These are phyloP conservation scores for Eucalyptus cloeziana DNA, from an alignment of 345 rosid genomes.

Conservation along the genomic window DNA sequence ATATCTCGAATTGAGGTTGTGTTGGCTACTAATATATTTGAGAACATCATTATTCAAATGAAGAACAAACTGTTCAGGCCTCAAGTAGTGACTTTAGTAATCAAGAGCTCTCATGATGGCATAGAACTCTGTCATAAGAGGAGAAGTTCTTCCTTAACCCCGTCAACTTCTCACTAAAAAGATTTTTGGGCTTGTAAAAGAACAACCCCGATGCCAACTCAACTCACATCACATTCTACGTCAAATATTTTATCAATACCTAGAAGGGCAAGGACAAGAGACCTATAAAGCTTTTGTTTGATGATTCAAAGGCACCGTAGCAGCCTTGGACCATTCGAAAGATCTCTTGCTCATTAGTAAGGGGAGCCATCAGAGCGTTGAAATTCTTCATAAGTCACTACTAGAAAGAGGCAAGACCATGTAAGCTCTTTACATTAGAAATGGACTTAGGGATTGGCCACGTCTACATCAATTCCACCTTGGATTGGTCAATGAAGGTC, in stretches of 20 bases:
- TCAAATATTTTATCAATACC: neutral
- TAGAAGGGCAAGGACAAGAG: neutral
- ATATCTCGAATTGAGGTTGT: neutral
- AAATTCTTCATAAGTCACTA: neutral
- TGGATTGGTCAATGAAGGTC: neutral
- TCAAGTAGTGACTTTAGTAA: neutral
- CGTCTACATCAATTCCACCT: neutral
- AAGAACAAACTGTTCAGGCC: neutral
- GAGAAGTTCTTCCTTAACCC: neutral
- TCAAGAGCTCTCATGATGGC: neutral
- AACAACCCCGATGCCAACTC: neutral
- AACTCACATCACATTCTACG: neutral
- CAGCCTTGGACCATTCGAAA: neutral
- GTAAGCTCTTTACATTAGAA: neutral
- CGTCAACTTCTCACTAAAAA: rapidly evolving
- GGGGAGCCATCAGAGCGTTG: neutral
- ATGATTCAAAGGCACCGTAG: neutral
- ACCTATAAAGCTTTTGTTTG: neutral
- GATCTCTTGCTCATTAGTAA: neutral
- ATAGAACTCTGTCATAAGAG: neutral
- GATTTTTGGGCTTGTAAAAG: neutral
- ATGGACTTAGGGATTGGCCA: neutral
- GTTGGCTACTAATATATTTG: neutral
- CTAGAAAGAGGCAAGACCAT: neutral
- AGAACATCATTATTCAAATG: neutral